These are phyloP conservation scores for Colletotrichum sp. DNA, from an alignment of 2,329 filamentous ascomycete species.

Conservation along the genomic window DNA sequence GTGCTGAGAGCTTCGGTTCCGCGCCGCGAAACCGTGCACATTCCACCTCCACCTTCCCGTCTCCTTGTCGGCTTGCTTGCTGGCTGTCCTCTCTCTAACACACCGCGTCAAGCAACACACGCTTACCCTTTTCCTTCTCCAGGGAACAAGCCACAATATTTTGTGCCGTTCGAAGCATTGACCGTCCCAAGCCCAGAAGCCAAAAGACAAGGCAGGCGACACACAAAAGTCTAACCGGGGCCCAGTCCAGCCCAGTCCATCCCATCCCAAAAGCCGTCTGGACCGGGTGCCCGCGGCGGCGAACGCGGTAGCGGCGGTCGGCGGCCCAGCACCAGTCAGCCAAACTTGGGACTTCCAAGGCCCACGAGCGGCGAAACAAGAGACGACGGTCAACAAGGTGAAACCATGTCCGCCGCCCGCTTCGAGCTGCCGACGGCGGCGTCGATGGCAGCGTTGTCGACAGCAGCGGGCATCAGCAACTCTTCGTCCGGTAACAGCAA, in stretches of 20 bases:
- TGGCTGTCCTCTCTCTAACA: neutral
- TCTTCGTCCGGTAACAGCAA: neutral
- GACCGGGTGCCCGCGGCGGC: neutral
- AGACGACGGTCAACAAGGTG: neutral
- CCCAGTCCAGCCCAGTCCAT: neutral
- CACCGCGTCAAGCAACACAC: neutral
- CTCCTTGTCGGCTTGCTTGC: neutral
- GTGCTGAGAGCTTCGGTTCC: neutral
- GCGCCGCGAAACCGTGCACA: conserved; percentile 15
- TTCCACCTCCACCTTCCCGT: conserved; percentile 13
- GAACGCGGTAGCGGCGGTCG: neutral
- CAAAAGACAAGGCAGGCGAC: neutral
- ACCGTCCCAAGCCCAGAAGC: neutral
- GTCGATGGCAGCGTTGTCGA: conserved; percentile 1
- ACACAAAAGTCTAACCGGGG: neutral
- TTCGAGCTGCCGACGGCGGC: conserved; percentile 14
- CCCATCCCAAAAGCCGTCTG: conserved; percentile 9
- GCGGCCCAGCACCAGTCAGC: neutral
- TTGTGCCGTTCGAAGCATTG: neutral
- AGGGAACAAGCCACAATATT: conserved; percentile 1
- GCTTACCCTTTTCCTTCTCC: neutral
- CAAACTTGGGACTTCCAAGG: neutral
- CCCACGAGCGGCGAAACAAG: neutral
- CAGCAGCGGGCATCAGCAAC: conserved; percentile 2
- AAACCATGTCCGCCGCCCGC: conserved; percentile 16